Conservation (phyloP, 2,329 filamentous ascomycete species). For the Xylariaceae sp. region DNA sequence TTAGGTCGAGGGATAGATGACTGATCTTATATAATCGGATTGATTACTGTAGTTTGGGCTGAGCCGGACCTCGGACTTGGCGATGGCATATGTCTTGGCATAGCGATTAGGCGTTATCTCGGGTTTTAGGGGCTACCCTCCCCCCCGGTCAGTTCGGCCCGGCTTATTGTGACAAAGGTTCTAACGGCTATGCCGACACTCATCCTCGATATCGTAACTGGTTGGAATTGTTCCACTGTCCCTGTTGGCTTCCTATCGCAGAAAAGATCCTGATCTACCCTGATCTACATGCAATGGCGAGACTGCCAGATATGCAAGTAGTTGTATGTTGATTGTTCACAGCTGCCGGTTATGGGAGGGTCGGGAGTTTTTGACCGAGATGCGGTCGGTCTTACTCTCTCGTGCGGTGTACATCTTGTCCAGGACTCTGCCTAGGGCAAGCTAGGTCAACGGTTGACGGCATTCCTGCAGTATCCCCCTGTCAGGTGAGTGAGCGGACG, state of each 20-base stretch:
- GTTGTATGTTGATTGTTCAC: conserved; percentile 1
- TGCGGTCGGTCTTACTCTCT: conserved; percentile 29
- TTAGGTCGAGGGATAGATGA: conserved; percentile 15
- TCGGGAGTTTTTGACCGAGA: conserved; percentile 30
- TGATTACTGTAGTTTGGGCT: conserved; percentile 34
- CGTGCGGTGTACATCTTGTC: too few species aligned
- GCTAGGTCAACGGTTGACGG: conserved; percentile 15
- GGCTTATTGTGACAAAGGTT: conserved; percentile 24
- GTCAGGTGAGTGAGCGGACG: conserved; percentile 2
- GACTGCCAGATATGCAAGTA: background rate
- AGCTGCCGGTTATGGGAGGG: conserved; percentile 14
- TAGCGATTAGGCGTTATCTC: conserved; percentile 7
- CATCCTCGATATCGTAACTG: too few species aligned
- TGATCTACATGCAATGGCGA: conserved; percentile 2
- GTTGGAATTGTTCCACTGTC: background rate
- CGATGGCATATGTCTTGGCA: conserved; percentile 4
- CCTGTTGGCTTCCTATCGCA: background rate
- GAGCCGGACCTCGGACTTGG: too few species aligned
- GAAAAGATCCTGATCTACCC: background rate
- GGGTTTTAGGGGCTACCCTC: background rate
- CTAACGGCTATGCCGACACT: too few species aligned
- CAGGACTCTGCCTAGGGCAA: conserved; percentile 25
- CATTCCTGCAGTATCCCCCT: conserved; percentile 7
- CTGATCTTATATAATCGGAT: conserved; percentile 26
- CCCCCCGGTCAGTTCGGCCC: conserved; percentile 25